These are phyloP conservation scores for Taphrina wiesneri DNA, from an alignment of 1,139 yeast genomes.

Conservation along the genomic window DNA sequence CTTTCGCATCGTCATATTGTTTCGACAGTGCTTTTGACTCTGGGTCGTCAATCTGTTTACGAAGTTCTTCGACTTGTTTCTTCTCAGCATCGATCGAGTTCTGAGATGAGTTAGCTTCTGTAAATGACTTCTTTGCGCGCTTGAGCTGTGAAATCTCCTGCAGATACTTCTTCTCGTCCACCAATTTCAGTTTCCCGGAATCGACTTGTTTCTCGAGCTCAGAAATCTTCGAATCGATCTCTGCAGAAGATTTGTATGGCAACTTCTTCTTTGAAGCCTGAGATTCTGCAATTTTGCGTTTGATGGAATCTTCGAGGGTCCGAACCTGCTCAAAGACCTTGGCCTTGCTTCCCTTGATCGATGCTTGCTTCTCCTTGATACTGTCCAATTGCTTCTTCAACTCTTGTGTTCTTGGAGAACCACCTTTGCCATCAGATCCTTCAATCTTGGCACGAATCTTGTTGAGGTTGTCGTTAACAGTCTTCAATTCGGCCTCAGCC, in stretches of 20 bases:
- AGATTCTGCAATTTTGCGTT: conserved; percentile 74
- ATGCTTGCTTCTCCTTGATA: conserved; percentile 52
- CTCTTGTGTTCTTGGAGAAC: conserved; percentile 27
- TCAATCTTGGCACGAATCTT: conserved; percentile 48
- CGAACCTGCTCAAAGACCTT: conserved; percentile 71
- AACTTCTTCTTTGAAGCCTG: conserved; percentile 66
- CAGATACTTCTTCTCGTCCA: conserved; percentile 83
- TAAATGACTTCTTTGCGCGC: conserved; percentile 78
- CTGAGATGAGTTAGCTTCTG: conserved; percentile 71
- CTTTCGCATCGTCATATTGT: conserved; percentile 60
- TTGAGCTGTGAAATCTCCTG: conserved; percentile 84
- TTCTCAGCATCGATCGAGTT: conserved; percentile 78
- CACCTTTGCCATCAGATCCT: conserved; percentile 30
- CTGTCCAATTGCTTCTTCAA: conserved; percentile 40
- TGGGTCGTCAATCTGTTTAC: conserved; percentile 62
- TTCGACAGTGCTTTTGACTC: conserved; percentile 64
- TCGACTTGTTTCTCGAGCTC: conserved; percentile 73
- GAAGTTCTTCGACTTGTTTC: conserved; percentile 72
- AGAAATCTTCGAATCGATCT: conserved; percentile 71
- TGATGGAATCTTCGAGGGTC: conserved; percentile 66
- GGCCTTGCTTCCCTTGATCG: conserved; percentile 50
- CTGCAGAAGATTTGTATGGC: conserved; percentile 71
- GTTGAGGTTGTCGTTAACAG: conserved; percentile 24
- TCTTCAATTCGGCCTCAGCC: conserved; percentile 27
- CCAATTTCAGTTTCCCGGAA: conserved; percentile 79